phyloP scores from a whole-genome alignment of 495 filamentous ascomycete species.

The Daldinia caldariorum region DNA sequence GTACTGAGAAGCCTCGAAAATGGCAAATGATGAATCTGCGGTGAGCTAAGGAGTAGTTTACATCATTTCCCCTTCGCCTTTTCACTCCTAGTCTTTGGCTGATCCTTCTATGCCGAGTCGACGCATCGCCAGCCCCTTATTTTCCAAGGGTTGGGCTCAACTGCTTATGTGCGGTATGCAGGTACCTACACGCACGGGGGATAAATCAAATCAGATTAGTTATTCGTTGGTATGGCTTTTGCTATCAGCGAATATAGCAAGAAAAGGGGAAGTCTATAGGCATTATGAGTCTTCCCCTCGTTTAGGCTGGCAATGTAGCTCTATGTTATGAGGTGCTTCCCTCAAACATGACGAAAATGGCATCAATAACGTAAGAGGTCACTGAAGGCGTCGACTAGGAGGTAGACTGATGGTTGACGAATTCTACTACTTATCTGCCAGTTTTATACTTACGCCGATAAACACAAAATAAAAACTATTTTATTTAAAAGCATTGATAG shows the following conservation, averaged over 20 bases:
- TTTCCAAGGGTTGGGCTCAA: background rate
- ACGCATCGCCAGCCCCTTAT: background rate
- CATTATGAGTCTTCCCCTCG: no score
- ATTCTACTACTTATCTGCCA: no score
- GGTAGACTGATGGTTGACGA: no score
- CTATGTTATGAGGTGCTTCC: no score
- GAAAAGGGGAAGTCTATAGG: no score
- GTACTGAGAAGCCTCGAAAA: background rate
- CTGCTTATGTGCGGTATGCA: background rate
- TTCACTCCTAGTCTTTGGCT: conserved; percentile 16
- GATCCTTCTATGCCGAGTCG: conserved; percentile 1
- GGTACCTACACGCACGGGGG: background rate
- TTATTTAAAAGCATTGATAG: no score
- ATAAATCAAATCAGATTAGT: background rate
- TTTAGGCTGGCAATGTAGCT: no score
- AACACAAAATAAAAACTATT: no score
- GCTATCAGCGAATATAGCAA: background rate
- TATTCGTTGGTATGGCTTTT: background rate
- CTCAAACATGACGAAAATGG: no score
- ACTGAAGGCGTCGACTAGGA: no score
- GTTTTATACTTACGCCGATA: no score
- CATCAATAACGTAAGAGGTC: no score
- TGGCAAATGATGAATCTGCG: background rate
- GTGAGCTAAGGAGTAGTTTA: background rate
- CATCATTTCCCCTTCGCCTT: background rate